phyloP scores from a whole-genome alignment of 768 basidiomycete genomes.

The Lentinus brumalis region DNA sequence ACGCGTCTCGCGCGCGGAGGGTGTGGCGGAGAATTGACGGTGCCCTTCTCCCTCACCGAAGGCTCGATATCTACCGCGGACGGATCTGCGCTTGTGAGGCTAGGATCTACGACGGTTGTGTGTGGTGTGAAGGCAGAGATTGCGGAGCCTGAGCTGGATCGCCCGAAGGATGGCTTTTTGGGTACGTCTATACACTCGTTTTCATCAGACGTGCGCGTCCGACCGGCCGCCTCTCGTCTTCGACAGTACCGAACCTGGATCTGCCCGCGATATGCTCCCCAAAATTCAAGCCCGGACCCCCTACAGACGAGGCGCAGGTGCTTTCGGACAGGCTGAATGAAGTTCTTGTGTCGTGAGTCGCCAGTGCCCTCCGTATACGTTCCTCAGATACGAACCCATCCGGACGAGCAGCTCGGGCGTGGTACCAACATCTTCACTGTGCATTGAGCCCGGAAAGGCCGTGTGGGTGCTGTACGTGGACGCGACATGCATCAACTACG shows the following conservation, averaged over 20 bases:
- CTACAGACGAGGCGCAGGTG: conserved; percentile 91
- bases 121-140: conserved; percentile 97
- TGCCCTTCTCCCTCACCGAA: conserved; percentile 30
- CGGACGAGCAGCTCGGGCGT: conserved; percentile 55
- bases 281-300: conserved; percentile 93
- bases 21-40: neutral
- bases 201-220: neutral
- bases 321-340: conserved; percentile 84
- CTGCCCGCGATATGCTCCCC: conserved; percentile 92
- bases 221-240: no score
- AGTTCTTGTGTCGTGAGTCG: conserved; percentile 67
- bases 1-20: neutral
- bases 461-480: conserved; percentile 97
- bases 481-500: conserved; percentile 94
- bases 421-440: conserved; percentile 66
- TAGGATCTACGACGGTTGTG: conserved; percentile 93
- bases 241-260: conserved; percentile 89
- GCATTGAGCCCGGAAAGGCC: conserved; percentile 78
- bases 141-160: conserved; percentile 83
- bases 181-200: conserved; percentile 46
- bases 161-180: conserved; percentile 75
- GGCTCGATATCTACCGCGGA: conserved; percentile 94
- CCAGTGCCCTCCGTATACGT: neutral
- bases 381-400: neutral
- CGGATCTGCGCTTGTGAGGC: conserved; percentile 86